Conservation (phyloP, 1,139 yeast species). For the Yamadazyma aaseri region DNA sequence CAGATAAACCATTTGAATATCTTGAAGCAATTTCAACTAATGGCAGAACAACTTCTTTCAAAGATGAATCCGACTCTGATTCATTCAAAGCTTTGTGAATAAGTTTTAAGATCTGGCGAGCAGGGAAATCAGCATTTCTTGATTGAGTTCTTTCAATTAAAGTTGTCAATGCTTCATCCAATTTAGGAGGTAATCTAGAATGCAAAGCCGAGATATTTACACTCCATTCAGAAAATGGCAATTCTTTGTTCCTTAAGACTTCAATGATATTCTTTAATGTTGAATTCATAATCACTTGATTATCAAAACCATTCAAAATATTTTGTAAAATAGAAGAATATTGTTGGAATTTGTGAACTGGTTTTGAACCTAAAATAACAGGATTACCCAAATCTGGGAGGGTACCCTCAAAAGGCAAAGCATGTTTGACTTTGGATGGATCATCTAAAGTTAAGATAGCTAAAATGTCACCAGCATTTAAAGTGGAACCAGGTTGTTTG, state of each 20-base stretch:
- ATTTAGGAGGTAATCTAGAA: conserved; percentile 77
- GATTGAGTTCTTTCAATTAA: conserved; percentile 66
- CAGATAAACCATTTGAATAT: conserved; percentile 72
- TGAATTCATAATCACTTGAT: conserved; percentile 87
- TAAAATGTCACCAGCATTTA: conserved; percentile 93
- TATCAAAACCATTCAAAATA: conserved; percentile 88
- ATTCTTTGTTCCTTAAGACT: conserved; percentile 71
- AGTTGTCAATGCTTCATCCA: conserved; percentile 65
- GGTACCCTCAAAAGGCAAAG: conserved; percentile 92
- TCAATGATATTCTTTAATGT: conserved; percentile 72
- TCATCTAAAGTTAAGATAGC: conserved; percentile 94
- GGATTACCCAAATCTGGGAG: conserved; percentile 88
- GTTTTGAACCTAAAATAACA: conserved; percentile 75
- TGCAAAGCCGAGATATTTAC: conserved; percentile 86
- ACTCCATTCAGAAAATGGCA: conserved; percentile 94
- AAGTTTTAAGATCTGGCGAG: conserved; percentile 70
- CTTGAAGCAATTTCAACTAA: conserved; percentile 66
- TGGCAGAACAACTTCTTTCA: conserved; percentile 66
- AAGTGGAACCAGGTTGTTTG: conserved; percentile 98
- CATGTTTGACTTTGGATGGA: conserved; percentile 96
- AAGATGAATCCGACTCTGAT: conserved; percentile 48
- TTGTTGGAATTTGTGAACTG: conserved; percentile 69
- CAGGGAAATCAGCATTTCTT: conserved; percentile 87
- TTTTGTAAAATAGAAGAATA: conserved; percentile 63
- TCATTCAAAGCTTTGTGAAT: conserved; percentile 54